Percentiles rank a stretch among this genome's conserved stretches.
phyloP scores from a whole-genome alignment of 2,329 filamentous ascomycete genomes.

The Alternaria gansuensis region DNA sequence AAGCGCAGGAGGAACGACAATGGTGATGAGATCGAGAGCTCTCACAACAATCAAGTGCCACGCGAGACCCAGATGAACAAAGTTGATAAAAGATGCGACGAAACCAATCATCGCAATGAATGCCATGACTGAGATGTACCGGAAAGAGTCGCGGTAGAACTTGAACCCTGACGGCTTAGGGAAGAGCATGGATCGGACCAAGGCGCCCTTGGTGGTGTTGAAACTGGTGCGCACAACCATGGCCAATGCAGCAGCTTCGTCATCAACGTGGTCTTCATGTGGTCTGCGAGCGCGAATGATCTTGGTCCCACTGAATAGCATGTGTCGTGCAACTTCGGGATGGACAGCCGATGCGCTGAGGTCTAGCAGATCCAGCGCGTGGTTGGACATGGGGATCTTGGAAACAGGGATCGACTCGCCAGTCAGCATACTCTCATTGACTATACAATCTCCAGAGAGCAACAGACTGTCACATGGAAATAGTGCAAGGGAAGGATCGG shows the following conservation, averaged over 20 bases:
- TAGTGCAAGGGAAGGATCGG: slow-evolving; percentile 86
- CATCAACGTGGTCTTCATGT: slow-evolving; percentile 83
- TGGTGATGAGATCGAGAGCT: slow-evolving; percentile 94
- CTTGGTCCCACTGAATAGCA: slow-evolving; percentile 94
- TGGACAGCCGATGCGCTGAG: slow-evolving; percentile 82
- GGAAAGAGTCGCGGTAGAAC: slow-evolving; percentile 96
- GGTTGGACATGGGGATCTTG: slow-evolving; percentile 83
- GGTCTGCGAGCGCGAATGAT: slow-evolving; percentile 90
- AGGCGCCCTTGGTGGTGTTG: slow-evolving; percentile 94
- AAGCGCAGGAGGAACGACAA: slow-evolving; percentile 93
- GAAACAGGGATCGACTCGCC: slow-evolving; percentile 97
- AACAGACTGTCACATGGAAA: slow-evolving; percentile 93
- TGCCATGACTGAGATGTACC: slow-evolving; percentile 97
- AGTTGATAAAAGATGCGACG: slow-evolving; percentile 90
- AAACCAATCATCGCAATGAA: slow-evolving; percentile 86
- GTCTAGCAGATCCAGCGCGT: slow-evolving; percentile 78
- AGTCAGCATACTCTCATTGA: slow-evolving; percentile 99
- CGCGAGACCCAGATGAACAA: slow-evolving; percentile 80
- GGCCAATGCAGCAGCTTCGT: slow-evolving; percentile 89
- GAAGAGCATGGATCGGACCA: slow-evolving; percentile 97
- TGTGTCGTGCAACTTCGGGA: slow-evolving; percentile 83
- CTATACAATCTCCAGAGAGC: slow-evolving; percentile 93
- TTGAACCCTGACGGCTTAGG: slow-evolving; percentile 98
- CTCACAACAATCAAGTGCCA: slow-evolving; percentile 93
- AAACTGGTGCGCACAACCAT: slow-evolving; percentile 95